These are phyloP conservation scores for Pythium phragmiticola DNA, from an alignment of 352 stramenopile genomes.

Conservation along the genomic window DNA sequence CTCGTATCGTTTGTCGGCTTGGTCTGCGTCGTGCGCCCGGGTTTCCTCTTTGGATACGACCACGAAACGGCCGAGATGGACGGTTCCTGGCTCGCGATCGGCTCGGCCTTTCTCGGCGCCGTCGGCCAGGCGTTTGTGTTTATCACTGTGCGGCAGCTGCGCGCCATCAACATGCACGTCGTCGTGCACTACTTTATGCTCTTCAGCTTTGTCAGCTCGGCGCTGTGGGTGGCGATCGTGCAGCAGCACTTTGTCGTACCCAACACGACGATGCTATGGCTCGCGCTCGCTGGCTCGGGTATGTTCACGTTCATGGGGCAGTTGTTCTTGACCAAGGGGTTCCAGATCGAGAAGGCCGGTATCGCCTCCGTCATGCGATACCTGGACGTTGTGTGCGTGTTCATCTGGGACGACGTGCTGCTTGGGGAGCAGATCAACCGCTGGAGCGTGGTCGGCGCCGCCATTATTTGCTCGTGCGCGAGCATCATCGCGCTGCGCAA, in stretches of 20 bases:
- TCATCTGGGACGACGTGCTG: constrained; percentile 72
- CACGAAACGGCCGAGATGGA: constrained; percentile 38
- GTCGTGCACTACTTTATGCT: constrained; percentile 85
- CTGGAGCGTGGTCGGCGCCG: constrained; percentile 67
- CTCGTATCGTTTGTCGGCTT: constrained; percentile 37
- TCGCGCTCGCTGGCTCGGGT: constrained; percentile 48
- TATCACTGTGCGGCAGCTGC: constrained; percentile 63
- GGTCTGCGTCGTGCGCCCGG: constrained; percentile 40
- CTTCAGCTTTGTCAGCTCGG: constrained; percentile 45
- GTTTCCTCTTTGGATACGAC: constrained; percentile 43
- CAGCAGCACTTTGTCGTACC: constrained; percentile 50
- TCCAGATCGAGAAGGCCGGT: constrained; percentile 82
- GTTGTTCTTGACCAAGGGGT: constrained; percentile 72
- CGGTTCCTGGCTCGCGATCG: constrained; percentile 52
- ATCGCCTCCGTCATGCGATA: constrained; percentile 86
- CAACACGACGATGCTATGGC: constrained; percentile 40
- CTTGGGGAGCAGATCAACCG: constrained; percentile 65
- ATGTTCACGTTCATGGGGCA: constrained; percentile 72
- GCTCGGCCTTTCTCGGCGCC: constrained; percentile 50
- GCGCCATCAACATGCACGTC: constrained; percentile 51
- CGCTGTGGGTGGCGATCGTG: constrained; percentile 55
- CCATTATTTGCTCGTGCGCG: constrained; percentile 66
- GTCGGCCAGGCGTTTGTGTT: constrained; percentile 72
- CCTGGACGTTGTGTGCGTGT: constrained; percentile 81
- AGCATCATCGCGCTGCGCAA: constrained; percentile 67